Base-by-base conservation (phyloP, 345 rosid species). In the Jatropha curcas region DNA sequence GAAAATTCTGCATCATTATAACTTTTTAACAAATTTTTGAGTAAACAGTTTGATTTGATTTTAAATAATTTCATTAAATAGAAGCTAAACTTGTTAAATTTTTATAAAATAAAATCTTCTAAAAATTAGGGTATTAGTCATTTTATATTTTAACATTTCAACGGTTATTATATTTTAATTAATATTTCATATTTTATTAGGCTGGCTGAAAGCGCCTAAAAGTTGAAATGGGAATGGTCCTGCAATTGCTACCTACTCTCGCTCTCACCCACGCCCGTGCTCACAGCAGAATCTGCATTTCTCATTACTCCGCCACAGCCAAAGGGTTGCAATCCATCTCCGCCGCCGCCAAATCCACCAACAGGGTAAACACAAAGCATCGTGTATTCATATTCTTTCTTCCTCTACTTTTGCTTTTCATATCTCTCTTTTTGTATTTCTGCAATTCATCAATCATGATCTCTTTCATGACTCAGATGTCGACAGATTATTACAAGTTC, bases 401-500 rank as follows among this genome's bases (percentile, higher is more conserved):
- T 28, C 60, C 22, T 20, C 19, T 68, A 2, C 51, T 52, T 52
- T 19, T 56, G 1, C 52, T 48, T 13, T 0, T 41, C 45, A 41
- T 41, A 41, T 41, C 4, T 53, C 16, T 39, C 4, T 34, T 13
- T 10, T 12, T n/a, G 17, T 11, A 34, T 6, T 67, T 33, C 35
- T 30, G 39, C 71, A 34, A 24, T 68, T 37, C 6, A 2, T n/a
- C 12, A 33, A 22, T 62, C 41, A 31, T 1, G 48, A 37, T 20
- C 60, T 8, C 1, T 33, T 20, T 19, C 7, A 19, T 25, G 14
- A 24, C n/a, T 2, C 76, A 83, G 88, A 83, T 86, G 82, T 76
- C 88, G 45, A 67, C 71, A 52, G 79, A 82, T 28, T 11, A 50
- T 9, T 90, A 74, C 58, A 68, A 5, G 11, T 90, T 94, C 65